Percentiles rank a stretch among this genome's conserved stretches.
phyloP scores from a whole-genome alignment of 164 flowering plant genomes.

The Malania oleifera region DNA sequence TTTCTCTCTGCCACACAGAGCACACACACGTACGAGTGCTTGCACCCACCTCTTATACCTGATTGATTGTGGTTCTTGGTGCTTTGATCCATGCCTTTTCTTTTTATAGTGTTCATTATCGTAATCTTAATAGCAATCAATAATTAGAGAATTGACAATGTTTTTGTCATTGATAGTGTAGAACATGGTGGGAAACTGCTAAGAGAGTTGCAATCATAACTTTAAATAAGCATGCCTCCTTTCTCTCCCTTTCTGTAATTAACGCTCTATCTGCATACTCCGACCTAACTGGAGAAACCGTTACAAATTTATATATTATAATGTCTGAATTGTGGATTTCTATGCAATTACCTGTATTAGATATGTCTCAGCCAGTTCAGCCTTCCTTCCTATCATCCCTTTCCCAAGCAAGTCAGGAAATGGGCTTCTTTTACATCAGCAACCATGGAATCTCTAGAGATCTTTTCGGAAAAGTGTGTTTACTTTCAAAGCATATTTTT shows the following conservation, averaged over 20 bases:
- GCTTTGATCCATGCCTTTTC: not conserved
- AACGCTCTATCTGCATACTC: not conserved
- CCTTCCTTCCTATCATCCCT: constrained; percentile 53
- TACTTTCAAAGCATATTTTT: constrained; percentile 47
- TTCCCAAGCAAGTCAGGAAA: constrained; percentile 56
- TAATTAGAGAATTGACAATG: not conserved
- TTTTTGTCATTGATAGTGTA: constrained; percentile 7
- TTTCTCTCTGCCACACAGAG: not conserved
- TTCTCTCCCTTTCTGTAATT: not conserved
- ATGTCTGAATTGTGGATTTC: constrained; percentile 42
- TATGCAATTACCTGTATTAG: constrained; percentile 59
- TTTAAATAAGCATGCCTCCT: not conserved
- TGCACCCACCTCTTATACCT: not conserved
- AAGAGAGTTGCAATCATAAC: not conserved
- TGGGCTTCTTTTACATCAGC: constrained; percentile 83
- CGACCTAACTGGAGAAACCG: constrained; percentile 22
- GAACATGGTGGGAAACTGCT: not conserved
- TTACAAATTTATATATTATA: constrained; percentile 7
- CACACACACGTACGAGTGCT: too few relatives aligned
- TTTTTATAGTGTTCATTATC: not conserved
- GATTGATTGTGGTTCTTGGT: not conserved
- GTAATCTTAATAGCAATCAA: not conserved
- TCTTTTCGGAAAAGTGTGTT: constrained; percentile 31
- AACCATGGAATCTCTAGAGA: constrained; percentile 73
- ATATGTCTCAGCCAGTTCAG: constrained; percentile 53